Evolutionary conservation across 2,329 filamentous ascomycete genomes (phyloP).

Genomic region (Penicillium hesseltinei): DNA sequence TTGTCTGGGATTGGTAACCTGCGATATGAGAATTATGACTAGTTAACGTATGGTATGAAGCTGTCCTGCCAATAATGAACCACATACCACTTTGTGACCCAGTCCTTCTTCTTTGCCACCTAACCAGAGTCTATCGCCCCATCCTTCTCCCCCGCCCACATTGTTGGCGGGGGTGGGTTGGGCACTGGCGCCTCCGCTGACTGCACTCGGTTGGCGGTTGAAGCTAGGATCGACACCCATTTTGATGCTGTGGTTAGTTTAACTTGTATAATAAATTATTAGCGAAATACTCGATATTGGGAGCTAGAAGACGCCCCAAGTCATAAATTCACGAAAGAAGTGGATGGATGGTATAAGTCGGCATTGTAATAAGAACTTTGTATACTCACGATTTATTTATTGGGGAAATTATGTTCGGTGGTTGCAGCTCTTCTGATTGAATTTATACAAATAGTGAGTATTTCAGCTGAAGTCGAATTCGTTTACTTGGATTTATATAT

Average conservation of each 20-base stretch:
- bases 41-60: neutral
- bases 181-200: slow-evolving; percentile 26
- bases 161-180: slow-evolving; percentile 33
- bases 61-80: neutral
- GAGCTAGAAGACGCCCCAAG: no score
- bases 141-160: slow-evolving; percentile 20
- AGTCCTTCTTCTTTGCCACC: slow-evolving; percentile 24
- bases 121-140: slow-evolving; percentile 25
- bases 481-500: slow-evolving; percentile 1
- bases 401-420: no score
- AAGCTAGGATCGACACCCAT: neutral
- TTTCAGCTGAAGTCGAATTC: neutral
- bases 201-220: slow-evolving; percentile 18
- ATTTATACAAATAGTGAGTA: neutral
- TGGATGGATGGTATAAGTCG: neutral
- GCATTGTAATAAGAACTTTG: neutral
- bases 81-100: slow-evolving; percentile 28
- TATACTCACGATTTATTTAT: neutral
- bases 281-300: accelerated
- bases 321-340: neutral
- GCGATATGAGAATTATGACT: neutral
- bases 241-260: neutral
- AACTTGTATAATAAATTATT: no score
- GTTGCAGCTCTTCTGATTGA: no score
- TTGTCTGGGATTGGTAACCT: slow-evolving; percentile 24